Conservation (phyloP, 2,329 filamentous ascomycete genomes). For the Arthrinium phaeospermum region DNA sequence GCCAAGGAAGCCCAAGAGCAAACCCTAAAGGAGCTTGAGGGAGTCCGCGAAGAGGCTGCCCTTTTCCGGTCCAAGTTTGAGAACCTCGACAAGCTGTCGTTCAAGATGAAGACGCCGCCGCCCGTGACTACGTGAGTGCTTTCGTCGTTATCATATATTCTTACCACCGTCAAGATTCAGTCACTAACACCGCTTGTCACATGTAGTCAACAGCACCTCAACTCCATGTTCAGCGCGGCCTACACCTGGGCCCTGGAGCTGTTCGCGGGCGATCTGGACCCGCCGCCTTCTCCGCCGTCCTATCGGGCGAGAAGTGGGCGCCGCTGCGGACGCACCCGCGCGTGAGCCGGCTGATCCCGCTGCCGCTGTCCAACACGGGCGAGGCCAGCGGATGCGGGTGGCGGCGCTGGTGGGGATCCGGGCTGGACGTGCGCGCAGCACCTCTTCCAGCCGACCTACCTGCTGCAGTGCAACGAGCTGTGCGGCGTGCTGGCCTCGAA, state of each 20-base stretch:
- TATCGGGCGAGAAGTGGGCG: constrained; percentile 17
- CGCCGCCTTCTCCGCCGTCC: not conserved
- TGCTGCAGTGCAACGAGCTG: constrained; percentile 23
- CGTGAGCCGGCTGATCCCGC: constrained; percentile 31
- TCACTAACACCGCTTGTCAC: not conserved
- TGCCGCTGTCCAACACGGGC: constrained; percentile 37
- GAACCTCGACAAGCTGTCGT: constrained; percentile 18
- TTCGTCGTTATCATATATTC: not conserved
- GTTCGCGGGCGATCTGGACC: constrained; percentile 20
- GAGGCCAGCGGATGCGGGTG: constrained; percentile 40
- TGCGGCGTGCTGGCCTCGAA: not conserved
- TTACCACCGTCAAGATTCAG: not conserved
- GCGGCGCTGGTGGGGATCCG: constrained; percentile 38
- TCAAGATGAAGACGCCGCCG: constrained; percentile 22
- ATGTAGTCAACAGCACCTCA: constrained; percentile 20
- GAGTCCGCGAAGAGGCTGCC: not conserved
- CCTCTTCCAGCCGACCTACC: constrained; percentile 42
- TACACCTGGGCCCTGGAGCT: constrained; percentile 19
- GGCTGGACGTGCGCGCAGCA: constrained; percentile 34
- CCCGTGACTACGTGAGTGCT: constrained; percentile 19
- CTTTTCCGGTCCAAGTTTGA: not conserved
- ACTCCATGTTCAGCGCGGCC: constrained; percentile 20
- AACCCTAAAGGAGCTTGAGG: not conserved
- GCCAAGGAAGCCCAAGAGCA: not conserved
- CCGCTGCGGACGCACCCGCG: constrained; percentile 21